These are phyloP conservation scores for Trypanosoma congolense DNA, from an alignment of 208 protist species.

Conservation along the genomic window DNA sequence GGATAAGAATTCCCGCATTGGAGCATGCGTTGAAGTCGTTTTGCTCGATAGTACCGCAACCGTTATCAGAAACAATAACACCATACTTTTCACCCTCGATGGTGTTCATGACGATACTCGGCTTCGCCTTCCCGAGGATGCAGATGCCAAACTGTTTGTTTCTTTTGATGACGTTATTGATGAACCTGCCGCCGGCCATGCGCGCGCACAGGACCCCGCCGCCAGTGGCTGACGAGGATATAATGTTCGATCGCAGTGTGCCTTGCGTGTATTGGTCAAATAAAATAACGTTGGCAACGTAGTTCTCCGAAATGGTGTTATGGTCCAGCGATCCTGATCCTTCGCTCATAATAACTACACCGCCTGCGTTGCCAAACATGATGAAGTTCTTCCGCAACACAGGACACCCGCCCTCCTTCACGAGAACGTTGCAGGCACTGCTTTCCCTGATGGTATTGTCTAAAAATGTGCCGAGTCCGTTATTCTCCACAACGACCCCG, in stretches of 20 bases:
- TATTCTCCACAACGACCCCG: conserved; percentile 58
- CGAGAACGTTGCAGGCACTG: conserved; percentile 44
- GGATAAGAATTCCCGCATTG: conserved; percentile 58
- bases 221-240: conserved; percentile 42
- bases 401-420: conserved; percentile 58
- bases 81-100: conserved; percentile 61
- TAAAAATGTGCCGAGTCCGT: conserved; percentile 70
- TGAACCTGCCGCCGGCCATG: conserved; percentile 38
- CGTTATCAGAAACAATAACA: conserved; percentile 57
- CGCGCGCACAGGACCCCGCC: conserved; percentile 58
- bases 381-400: conserved; percentile 73
- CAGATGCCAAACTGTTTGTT: conserved; percentile 70
- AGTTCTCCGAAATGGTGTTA: conserved; percentile 66
- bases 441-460: conserved; percentile 57
- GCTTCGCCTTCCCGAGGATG: conserved; percentile 44
- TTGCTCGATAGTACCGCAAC: conserved; percentile 45
- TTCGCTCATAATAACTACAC: conserved; percentile 61
- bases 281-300: conserved; percentile 65
- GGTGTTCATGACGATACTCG: conserved; percentile 37
- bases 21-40: conserved; percentile 63
- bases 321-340: conserved; percentile 61
- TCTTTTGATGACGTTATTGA: conserved; percentile 55
- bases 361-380: conserved; percentile 38
- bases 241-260: conserved; percentile 40
- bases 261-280: conserved; percentile 50